These are phyloP conservation scores for Euphorbia schlechtendalii DNA, from an alignment of 441 rosid species.

Conservation along the genomic window DNA sequence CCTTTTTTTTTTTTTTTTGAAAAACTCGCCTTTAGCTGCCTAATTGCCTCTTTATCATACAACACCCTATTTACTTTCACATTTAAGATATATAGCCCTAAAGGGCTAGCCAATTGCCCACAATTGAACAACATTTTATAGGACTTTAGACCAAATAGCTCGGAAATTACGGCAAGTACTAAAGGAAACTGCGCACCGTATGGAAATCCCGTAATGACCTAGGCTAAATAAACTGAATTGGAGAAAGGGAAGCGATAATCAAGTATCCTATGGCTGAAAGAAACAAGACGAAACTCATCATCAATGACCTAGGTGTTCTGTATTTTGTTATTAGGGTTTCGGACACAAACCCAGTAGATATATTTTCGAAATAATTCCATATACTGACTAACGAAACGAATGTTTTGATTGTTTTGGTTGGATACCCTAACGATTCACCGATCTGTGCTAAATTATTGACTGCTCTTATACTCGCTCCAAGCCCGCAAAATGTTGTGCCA, in stretches of 20 bases:
- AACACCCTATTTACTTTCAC: slow-evolving; percentile 58
- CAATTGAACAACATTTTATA: slow-evolving; percentile 84
- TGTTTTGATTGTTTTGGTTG: slow-evolving; percentile 42
- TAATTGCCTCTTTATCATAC: slow-evolving; percentile 54
- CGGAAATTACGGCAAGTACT: slow-evolving; percentile 72
- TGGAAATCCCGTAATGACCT: slow-evolving; percentile 67
- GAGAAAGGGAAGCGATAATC: slow-evolving; percentile 66
- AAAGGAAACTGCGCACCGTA: slow-evolving; percentile 75
- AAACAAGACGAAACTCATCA: slow-evolving; percentile 62
- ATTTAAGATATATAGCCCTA: slow-evolving; percentile 73
- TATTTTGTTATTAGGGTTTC: slow-evolving; percentile 47
- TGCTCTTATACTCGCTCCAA: slow-evolving; percentile 71
- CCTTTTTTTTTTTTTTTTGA: no score
- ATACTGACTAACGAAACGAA: slow-evolving; percentile 85
- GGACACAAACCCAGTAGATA: slow-evolving; percentile 73
- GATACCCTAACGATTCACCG: slow-evolving; percentile 83
- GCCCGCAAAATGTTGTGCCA: slow-evolving; percentile 57
- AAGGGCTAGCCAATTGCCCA: slow-evolving; percentile 77
- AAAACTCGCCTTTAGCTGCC: slow-evolving; percentile 63
- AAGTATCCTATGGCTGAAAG: slow-evolving; percentile 54
- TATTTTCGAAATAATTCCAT: slow-evolving; percentile 84
- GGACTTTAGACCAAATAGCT: slow-evolving; percentile 80
- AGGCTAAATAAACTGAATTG: slow-evolving; percentile 69
- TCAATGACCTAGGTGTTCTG: slow-evolving; percentile 62
- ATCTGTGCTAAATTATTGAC: slow-evolving; percentile 85